A percentile compares a stretch with the other conserved stretches of the same genome.
Conservation (phyloP, 768 basidiomycete species). For the Pleurotus salmoneostramineus region DNA sequence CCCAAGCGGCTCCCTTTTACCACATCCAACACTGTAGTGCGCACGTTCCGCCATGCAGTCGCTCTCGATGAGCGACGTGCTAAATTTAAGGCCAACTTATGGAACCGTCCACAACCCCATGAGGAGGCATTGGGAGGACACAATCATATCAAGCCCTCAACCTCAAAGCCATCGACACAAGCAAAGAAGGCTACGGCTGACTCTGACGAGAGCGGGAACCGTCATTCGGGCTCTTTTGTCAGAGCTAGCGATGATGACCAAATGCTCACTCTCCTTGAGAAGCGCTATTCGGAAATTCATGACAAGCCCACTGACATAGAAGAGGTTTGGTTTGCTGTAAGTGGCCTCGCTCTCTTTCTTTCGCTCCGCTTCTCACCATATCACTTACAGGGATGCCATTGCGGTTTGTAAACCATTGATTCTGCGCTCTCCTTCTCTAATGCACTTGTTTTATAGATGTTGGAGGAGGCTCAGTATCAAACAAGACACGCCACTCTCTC, state of each 20-base stretch:
- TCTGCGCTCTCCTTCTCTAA: background rate
- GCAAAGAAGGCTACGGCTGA: constrained; percentile 2
- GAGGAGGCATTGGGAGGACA: constrained; percentile 23
- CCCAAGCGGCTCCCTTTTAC: constrained; percentile 43
- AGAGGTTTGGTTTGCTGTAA: constrained; percentile 52
- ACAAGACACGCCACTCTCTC: constrained; percentile 42
- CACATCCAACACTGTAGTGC: constrained; percentile 38
- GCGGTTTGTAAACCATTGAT: constrained; percentile 19
- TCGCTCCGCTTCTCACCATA: background rate
- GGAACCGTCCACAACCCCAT: constrained; percentile 26
- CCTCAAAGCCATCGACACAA: background rate
- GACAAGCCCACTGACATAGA: constrained; percentile 32
- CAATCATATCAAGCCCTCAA: background rate
- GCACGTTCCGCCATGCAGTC: constrained; percentile 50
- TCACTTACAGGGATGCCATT: constrained; percentile 25
- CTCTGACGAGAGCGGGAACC: constrained; percentile 4
- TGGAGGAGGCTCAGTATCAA: constrained; percentile 30
- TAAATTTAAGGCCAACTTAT: constrained; percentile 44
- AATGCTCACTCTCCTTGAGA: constrained; percentile 15
- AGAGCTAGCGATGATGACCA: constrained; percentile 4
- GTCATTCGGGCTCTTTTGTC: background rate
- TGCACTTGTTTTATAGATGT: constrained; percentile 16
- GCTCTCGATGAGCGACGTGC: constrained; percentile 51
- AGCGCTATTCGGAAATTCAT: constrained; percentile 17
- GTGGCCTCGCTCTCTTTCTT: background rate